phyloP scores from a whole-genome alignment of 2,329 filamentous ascomycete species.

The Pseudocercospora ulei region DNA sequence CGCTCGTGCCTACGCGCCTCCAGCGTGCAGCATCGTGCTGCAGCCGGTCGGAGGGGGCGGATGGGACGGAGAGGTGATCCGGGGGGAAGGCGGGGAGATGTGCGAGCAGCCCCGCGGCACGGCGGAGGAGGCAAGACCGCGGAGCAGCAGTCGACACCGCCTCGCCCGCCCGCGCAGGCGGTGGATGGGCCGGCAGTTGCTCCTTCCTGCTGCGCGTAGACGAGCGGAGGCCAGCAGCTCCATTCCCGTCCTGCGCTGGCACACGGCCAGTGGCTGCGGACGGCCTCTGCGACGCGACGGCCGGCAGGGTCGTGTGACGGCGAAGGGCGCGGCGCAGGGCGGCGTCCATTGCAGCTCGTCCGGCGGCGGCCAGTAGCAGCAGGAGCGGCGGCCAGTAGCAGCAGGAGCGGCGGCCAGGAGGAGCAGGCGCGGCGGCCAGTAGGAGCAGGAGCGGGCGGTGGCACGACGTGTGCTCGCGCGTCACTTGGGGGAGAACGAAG shows the following conservation, averaged over 20 bases:
- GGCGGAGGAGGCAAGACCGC: too few species aligned
- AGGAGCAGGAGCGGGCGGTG: constrained; percentile 5
- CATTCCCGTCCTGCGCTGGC: constrained; percentile 4
- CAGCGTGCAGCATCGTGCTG: constrained; percentile 13
- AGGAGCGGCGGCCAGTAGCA: constrained; percentile 10
- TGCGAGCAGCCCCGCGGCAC: constrained; percentile 10
- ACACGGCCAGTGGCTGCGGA: constrained; percentile 6
- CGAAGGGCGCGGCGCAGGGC: constrained; percentile 14
- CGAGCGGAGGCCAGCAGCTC: constrained; percentile 15
- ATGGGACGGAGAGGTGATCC: constrained; percentile 10
- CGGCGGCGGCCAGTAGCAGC: too few species aligned
- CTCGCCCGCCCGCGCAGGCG: constrained; percentile 9
- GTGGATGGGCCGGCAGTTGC: constrained; percentile 15
- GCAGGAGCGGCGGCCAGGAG: constrained; percentile 2
- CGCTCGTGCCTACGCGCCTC: constrained; percentile 14
- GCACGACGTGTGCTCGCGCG: constrained; percentile 13
- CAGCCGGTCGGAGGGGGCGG: constrained; percentile 8
- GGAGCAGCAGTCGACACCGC: constrained; percentile 5
- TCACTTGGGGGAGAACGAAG: constrained; percentile 14
- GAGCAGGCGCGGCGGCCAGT: constrained; percentile 11
- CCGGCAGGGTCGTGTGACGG: constrained; percentile 22
- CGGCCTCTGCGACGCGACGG: constrained; percentile 20
- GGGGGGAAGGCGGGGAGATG: constrained; percentile 4
- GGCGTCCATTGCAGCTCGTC: constrained; percentile 7
- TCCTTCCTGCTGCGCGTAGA: constrained; percentile 15